Base-by-base conservation (phyloP, 1,284 basidiomycete species). In the Ustilago loliicola region DNA sequence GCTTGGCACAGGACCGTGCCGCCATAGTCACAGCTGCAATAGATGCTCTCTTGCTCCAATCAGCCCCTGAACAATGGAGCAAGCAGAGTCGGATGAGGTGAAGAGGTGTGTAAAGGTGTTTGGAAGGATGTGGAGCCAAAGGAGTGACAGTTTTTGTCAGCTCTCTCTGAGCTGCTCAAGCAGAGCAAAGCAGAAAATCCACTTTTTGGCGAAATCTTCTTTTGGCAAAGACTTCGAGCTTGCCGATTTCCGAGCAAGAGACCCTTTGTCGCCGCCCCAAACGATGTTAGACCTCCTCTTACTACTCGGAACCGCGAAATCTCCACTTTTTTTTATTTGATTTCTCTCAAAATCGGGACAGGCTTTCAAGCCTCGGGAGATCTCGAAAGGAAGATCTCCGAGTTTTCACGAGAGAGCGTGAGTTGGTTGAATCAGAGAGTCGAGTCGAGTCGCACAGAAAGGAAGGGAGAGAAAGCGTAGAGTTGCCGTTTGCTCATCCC, bases 331-430 rank as follows among this genome's bases (percentile, higher is more conserved):
- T 36, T 15, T n/a, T n/a, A n/a, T n/a, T n/a, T n/a, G n/a, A 15
- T 36, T 36, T 9, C 42, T 45, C 21, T 3, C 42, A 2, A 51
- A 29, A 32, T 54, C 52, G 32, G 30, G 1, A 38, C 21, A 7
- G n/a, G 23, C 11, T 32, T 19, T 11, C 36, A 8, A 15, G 36
- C n/a, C 50, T 63, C 57, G 70, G 70, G 53, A 52, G 59, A 63
- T 61, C 34, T 60, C 51, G 59, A 56, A 54, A 13, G 23, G 15
- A 61, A 45, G 71, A 73, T 68, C 58, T 60, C 66, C 71, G 61
- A 59, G 19, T 73, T 73, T 73, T 73, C 71, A 73, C 71, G 71
- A 67, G 45, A 23, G 15, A n/a, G n/a, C n/a, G n/a, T n/a, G 34
- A 36, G 34, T 36, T 7, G 34, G 64, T 62, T 73, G 71, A 73